Conservation (phyloP, 495 filamentous ascomycete species). For the Aspergillus indologenus region DNA sequence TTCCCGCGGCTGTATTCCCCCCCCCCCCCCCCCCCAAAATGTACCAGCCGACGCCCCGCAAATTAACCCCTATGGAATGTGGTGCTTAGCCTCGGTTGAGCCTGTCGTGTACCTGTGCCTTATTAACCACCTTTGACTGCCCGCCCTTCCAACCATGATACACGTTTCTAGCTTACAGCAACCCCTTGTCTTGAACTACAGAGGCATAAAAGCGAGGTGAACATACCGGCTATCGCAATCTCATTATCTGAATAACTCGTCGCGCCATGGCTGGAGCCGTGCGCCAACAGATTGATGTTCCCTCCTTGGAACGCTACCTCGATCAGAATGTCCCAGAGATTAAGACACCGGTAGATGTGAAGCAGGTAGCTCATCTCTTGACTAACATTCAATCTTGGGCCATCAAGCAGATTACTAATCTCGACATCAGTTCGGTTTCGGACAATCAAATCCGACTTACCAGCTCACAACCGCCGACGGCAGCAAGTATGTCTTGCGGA, state of each 20-base stretch:
- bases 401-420: not conserved
- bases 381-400: not conserved
- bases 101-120: conserved; percentile 3
- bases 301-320: conserved; percentile 75
- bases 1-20: conserved; percentile 1
- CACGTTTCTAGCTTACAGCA: not conserved
- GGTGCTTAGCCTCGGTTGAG: conserved; percentile 28
- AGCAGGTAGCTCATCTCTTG: conserved; percentile 60
- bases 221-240: too few relatives aligned
- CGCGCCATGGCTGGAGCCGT: conserved; percentile 77
- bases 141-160: not conserved
- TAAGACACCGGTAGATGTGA: conserved; percentile 74
- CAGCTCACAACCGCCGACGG: conserved; percentile 69
- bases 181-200: not conserved
- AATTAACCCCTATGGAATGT: conserved; percentile 7
- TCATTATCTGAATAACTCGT: not conserved
- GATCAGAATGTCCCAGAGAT: conserved; percentile 72
- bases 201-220: not conserved
- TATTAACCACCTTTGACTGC: not conserved
- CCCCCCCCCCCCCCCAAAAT: not conserved
- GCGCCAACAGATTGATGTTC: conserved; percentile 81
- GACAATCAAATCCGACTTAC: conserved; percentile 97
- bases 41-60: conserved; percentile 16
- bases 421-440: conserved; percentile 76
- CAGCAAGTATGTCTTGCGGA: conserved; percentile 77